These are phyloP conservation scores for Pichia heedii DNA, from an alignment of 805 yeast species.

Conservation along the genomic window DNA sequence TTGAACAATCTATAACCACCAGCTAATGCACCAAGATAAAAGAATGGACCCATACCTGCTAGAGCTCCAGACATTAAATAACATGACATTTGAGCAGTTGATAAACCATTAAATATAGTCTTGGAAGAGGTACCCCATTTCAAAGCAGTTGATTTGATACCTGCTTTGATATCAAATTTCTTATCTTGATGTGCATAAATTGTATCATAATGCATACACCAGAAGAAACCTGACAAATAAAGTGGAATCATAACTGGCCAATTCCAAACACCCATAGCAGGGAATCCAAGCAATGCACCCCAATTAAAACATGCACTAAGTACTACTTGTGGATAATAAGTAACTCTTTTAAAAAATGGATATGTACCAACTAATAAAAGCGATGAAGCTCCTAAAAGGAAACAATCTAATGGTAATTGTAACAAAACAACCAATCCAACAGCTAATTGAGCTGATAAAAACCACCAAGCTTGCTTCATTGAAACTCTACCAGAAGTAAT, in stretches of 20 bases:
- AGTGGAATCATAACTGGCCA: conserved; percentile 70
- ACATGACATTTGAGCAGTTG: conserved; percentile 58
- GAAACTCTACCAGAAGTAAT: conserved; percentile 79
- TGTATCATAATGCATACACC: conserved; percentile 97
- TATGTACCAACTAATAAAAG: conserved; percentile 74
- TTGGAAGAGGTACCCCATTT: conserved; percentile 85
- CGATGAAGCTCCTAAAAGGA: conserved; percentile 73
- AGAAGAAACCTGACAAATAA: conserved; percentile 64
- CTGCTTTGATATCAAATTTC: conserved; percentile 76
- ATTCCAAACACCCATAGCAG: conserved; percentile 87
- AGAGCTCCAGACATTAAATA: conserved; percentile 61
- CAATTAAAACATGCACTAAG: conserved; percentile 81
- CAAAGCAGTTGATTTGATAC: conserved; percentile 90
- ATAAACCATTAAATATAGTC: conserved; percentile 53
- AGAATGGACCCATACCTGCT: conserved; percentile 84
- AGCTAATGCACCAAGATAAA: conserved; percentile 51
- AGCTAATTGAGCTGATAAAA: conserved; percentile 63
- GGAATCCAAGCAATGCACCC: conserved; percentile 92
- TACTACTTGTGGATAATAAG: conserved; percentile 88
- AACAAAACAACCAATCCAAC: conserved; percentile 67
- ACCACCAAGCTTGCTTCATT: conserved; percentile 57
- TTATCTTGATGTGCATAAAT: conserved; percentile 98
- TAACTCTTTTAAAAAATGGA: conserved; percentile 89
- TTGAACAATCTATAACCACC: conserved; percentile 61
- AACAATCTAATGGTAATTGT: conserved; percentile 72